These are phyloP conservation scores for Nannochloris sp. DNA, from an alignment of 139 green algal species.

Conservation along the genomic window DNA sequence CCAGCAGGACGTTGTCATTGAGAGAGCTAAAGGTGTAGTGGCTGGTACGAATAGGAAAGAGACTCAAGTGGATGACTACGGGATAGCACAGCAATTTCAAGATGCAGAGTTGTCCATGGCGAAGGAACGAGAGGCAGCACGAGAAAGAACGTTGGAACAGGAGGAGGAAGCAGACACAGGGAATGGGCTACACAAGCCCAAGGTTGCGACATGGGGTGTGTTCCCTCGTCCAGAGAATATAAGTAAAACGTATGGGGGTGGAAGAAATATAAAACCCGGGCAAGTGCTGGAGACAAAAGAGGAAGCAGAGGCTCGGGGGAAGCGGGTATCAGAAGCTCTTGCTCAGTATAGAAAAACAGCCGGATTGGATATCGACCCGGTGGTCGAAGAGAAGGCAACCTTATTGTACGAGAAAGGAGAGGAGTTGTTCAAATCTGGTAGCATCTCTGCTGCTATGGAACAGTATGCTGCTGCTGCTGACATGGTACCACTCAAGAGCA, in stretches of 20 bases:
- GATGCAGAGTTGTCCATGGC: slow-evolving; percentile 11
- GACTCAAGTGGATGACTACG: slow-evolving; percentile 5
- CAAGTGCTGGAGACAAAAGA: slow-evolving; percentile 50
- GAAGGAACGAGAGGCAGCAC: slow-evolving; percentile 5
- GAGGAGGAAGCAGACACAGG: slow-evolving; percentile 1
- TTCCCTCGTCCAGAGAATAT: slow-evolving; percentile 81
- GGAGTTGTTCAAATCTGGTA: slow-evolving; percentile 32
- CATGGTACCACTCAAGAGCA: slow-evolving; percentile 25
- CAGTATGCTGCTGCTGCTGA: slow-evolving; percentile 23
- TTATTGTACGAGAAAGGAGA: slow-evolving; percentile 32
- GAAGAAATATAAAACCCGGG: slow-evolving; percentile 64
- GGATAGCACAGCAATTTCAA: slow-evolving; percentile 6
- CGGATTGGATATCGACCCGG: slow-evolving; percentile 48
- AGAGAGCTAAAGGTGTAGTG: slow-evolving; percentile 10
- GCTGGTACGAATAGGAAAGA: slow-evolving; percentile 3
- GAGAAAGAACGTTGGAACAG: slow-evolving; percentile 2
- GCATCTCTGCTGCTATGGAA: slow-evolving; percentile 25
- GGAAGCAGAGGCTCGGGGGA: slow-evolving; percentile 19
- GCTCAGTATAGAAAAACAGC: slow-evolving; percentile 18
- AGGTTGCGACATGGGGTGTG: slow-evolving; percentile 67
- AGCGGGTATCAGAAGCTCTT: slow-evolving; percentile 12
- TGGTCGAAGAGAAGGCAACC: slow-evolving; percentile 28
- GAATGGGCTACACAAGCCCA: slow-evolving; percentile 36
- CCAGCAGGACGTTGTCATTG: slow-evolving; percentile 10
- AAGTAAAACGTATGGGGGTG: slow-evolving; percentile 60